Conservation (phyloP, 2,329 filamentous ascomycete genomes). For the Cryphonectria radicalis region DNA sequence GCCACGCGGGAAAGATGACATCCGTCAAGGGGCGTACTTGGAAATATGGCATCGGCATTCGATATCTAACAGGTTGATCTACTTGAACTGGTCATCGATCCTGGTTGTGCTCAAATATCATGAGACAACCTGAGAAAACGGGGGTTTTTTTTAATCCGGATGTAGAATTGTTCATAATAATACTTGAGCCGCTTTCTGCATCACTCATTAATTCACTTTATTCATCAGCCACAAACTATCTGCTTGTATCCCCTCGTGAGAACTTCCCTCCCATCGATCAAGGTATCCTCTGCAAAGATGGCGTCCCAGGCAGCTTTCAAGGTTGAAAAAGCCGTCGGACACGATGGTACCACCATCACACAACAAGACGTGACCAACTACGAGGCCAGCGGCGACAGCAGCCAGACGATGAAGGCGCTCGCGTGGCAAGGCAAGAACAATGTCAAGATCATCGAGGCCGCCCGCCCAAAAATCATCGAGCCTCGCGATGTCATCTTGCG, state of each 20-base stretch:
- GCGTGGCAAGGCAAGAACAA: slow-evolving; percentile 82
- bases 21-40: background rate
- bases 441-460: slow-evolving; percentile 70
- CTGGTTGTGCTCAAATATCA: no score
- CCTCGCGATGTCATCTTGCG: slow-evolving; percentile 78
- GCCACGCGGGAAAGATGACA: slow-evolving; percentile 4
- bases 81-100: slow-evolving; percentile 9
- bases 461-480: slow-evolving; percentile 75
- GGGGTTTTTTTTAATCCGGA: no score
- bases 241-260: no score
- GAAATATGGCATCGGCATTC: background rate
- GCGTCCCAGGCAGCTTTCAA: slow-evolving; percentile 69
- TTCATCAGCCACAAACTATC: no score
- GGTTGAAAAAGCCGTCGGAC: slow-evolving; percentile 70
- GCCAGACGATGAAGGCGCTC: slow-evolving; percentile 76
- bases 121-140: no score
- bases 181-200: no score
- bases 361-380: slow-evolving; percentile 73
- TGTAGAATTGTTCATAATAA: no score
- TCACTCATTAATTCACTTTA: no score
- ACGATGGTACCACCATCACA: slow-evolving; percentile 66
- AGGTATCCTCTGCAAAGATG: slow-evolving; percentile 43
- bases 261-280: no score
- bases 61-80: background rate
- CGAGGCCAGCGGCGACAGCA: slow-evolving; percentile 47